Percentiles rank a stretch among this genome's conserved stretches.
phyloP scores from a whole-genome alignment of 768 basidiomycete genomes.

The Rhodotorula kratochvilovae region DNA sequence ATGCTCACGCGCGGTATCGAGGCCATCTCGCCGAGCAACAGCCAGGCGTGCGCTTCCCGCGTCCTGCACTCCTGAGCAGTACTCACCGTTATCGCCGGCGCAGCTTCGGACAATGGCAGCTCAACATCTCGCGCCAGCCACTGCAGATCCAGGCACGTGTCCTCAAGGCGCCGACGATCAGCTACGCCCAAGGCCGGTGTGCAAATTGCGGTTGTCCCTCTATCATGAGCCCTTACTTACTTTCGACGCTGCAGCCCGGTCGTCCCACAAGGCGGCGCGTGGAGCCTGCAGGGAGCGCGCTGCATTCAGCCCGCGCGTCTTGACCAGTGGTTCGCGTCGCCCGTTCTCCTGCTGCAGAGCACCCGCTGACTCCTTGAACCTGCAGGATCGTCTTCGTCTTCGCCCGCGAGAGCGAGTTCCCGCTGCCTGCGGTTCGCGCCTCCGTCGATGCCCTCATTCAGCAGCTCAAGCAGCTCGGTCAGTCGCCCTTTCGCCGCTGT shows the following conservation, averaged over 20 bases:
- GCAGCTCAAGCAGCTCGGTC: neutral
- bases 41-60: neutral
- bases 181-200: neutral
- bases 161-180: neutral
- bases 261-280: neutral
- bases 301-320: neutral
- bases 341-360: neutral
- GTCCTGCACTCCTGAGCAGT: neutral
- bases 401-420: neutral
- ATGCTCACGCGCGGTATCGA: neutral
- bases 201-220: neutral
- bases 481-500: neutral
- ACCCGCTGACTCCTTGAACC: neutral
- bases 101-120: slow-evolving; percentile 10
- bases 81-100: neutral
- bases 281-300: neutral
- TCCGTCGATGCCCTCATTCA: neutral
- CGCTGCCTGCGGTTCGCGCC: neutral
- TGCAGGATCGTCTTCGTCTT: slow-evolving; percentile 22
- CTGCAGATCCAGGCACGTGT: slow-evolving; percentile 8
- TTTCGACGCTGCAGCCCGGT: too few relatives aligned
- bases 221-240: too few relatives aligned
- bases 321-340: neutral
- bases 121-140: neutral
- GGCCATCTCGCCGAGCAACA: slow-evolving; percentile 9